Percentiles rank a stretch among this genome's conserved stretches.
Evolutionary conservation across 2,329 filamentous ascomycete genomes (phyloP).

Genomic region (Nemania sp.): DNA sequence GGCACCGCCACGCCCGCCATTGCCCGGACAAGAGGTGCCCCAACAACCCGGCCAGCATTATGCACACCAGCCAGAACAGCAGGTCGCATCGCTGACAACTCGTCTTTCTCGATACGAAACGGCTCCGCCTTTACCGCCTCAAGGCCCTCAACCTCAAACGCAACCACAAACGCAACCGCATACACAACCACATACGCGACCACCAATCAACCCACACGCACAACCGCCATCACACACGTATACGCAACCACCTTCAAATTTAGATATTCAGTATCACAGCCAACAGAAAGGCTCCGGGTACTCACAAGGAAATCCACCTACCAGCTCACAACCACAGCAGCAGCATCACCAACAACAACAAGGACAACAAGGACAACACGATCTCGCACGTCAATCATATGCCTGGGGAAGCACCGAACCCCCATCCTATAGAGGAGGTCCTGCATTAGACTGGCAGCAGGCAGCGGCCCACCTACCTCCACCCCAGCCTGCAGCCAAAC

Average conservation of each 20-base stretch:
- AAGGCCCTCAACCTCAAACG: slow-evolving; percentile 33
- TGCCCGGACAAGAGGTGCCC: slow-evolving; percentile 39
- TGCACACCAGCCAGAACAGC: slow-evolving; percentile 17
- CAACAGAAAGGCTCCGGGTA: slow-evolving; percentile 35
- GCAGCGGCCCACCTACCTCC: slow-evolving; percentile 31
- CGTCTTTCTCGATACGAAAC: slow-evolving; percentile 42
- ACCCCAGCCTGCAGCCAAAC: slow-evolving; percentile 43
- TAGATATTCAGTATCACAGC: slow-evolving; percentile 35
- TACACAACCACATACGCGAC: slow-evolving; percentile 23
- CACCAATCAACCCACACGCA: slow-evolving; percentile 37
- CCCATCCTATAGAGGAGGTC: slow-evolving; percentile 27
- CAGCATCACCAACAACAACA: not conserved
- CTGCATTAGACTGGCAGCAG: slow-evolving; percentile 37
- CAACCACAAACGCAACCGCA: slow-evolving; percentile 30
- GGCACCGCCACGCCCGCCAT: slow-evolving; percentile 42
- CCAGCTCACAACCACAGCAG: slow-evolving; percentile 25
- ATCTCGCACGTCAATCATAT: slow-evolving; percentile 25
- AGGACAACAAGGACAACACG: slow-evolving; percentile 28
- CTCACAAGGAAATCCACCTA: slow-evolving; percentile 29
- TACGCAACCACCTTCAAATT: slow-evolving; percentile 33
- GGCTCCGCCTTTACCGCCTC: slow-evolving; percentile 41
- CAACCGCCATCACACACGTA: slow-evolving; percentile 37
- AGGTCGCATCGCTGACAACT: slow-evolving; percentile 31
- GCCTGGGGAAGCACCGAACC: slow-evolving; percentile 13
- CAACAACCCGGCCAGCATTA: slow-evolving; percentile 36